Evolutionary conservation across 148 eudicot species (phyloP), one percentile per base, ranked within the genome.

Genomic region (Rhododendron henanense): DNA sequence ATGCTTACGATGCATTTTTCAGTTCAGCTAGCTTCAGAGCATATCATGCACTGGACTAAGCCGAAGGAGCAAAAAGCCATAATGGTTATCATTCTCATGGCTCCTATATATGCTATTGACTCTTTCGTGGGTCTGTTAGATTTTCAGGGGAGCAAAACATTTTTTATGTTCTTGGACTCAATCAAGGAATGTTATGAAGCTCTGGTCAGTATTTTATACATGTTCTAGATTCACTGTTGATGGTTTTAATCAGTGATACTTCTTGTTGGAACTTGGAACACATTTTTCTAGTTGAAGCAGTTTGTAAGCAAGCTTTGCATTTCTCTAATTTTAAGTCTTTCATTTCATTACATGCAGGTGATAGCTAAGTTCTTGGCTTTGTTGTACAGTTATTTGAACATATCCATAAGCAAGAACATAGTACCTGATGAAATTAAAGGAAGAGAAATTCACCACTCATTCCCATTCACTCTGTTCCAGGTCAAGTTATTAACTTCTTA

Each of bases 391-490:
- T 96, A 91, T 86, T 87, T 93, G 89, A 92, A 95, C 75, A 90
- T 96, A 87, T 95, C 98, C 82, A 85, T 94, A 77, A 92, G 94
- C 92, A 90, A 87, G 71, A 92, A 89, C 86, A 89, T 90, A 71
- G 96, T 96, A 45, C 98, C 99, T 6, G 99, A 95, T 92, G 99
- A 90, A 88, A 90, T 96, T 44, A 95, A 96, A 89, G 99, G 98
- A 85, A 90, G 98, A 86, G 97, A 92, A 89, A 89, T 96, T 84
- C 97, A 90, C 75, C 96, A 94, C 89, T 90, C 96, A 28, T 96
- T 96, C 88, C 99, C 99, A 16, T 88, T 96, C 92, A 93, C 94
- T 65, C 89, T 96, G 63, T 94, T 96, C 89, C 95, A 90, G 95
- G 99, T 96, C 41, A 0, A 33, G 39, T 39, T 28, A 25, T 81